Evolutionary conservation across 495 filamentous ascomycete genomes (phyloP), one percentile per base, ranked within the genome.

Genomic region (Copromyces sp.): DNA sequence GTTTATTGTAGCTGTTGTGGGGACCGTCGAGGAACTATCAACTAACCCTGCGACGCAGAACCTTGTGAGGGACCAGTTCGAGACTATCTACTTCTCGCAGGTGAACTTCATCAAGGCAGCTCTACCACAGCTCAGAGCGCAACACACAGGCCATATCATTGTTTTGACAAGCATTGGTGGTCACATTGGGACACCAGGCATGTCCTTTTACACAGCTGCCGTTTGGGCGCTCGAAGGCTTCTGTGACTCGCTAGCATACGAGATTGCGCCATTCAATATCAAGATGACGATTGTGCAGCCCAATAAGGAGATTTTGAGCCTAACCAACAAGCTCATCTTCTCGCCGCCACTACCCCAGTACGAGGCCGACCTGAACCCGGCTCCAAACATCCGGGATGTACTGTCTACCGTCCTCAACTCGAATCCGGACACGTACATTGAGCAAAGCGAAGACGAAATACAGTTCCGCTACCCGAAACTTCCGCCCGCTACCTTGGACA

Each of bases 141-240:
- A 92, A 77, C 88, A 90, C 73, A 90, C 88, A 4, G 95, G 95
- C 0, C 95, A 99, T 82, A 90, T 99, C 71, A 90, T 98, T 77
- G 88, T 97, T 71, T 83, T 98, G 2, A 95, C 93, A 32, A 94
- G 93, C 68, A 92, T 97, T 77, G 94, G 93, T 39, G 94, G 93
- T 7, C 93, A 97, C 81, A 91, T 99, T 75, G 95, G 94, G 38
- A 97, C 95, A 3, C 95, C 95, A 0, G 93, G 94, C 16, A 88
- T 98, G 80, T 88, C 92, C 59, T 92, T 95, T 86, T 96, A 95
- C 80, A 94, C 93, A 76, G 94, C 95, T 61, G 90, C 93, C 35
- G 93, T 93, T 47, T 97, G 96, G 94, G 95, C 95, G 9, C 87
- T 98, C 7, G 95, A 99, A 81, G 95, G 95, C n/a, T 97, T 95